These are phyloP conservation scores for Melampsora americana DNA, from an alignment of 1,284 basidiomycete species.

Conservation along the genomic window DNA sequence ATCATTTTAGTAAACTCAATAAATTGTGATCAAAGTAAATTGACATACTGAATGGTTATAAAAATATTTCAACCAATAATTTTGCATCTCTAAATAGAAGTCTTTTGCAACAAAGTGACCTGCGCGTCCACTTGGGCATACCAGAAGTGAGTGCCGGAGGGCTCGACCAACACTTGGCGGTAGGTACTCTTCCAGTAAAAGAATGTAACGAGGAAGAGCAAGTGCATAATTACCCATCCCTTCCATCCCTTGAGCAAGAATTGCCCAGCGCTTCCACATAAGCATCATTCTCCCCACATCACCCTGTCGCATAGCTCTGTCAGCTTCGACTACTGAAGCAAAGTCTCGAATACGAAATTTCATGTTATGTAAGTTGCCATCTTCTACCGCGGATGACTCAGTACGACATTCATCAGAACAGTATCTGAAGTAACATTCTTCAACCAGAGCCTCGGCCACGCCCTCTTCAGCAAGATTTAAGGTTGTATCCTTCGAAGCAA, in stretches of 20 bases:
- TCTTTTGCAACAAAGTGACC: slow-evolving; percentile 16
- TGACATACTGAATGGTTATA: slow-evolving; percentile 8
- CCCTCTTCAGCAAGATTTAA: neutral
- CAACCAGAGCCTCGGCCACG: neutral
- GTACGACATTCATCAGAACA: no score
- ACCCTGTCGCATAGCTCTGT: slow-evolving; percentile 3
- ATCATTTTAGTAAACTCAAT: no score
- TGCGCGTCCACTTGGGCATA: no score
- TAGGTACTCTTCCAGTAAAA: neutral
- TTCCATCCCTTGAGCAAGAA: slow-evolving; percentile 6
- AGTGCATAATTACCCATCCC: neutral
- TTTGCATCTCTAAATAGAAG: slow-evolving; percentile 1
- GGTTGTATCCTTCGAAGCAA: neutral
- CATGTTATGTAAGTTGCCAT: neutral
- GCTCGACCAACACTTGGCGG: neutral
- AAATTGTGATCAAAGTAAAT: no score
- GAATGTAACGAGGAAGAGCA: neutral
- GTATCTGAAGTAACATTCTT: neutral
- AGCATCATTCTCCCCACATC: slow-evolving; percentile 13
- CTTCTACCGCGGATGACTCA: no score
- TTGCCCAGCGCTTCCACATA: slow-evolving; percentile 1
- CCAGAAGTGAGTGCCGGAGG: neutral
- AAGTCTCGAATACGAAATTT: neutral
- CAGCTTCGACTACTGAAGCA: neutral
- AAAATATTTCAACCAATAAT: slow-evolving; percentile 31